Base-by-base conservation (phyloP, 768 basidiomycete species). In the Lactarius akahatsu region DNA sequence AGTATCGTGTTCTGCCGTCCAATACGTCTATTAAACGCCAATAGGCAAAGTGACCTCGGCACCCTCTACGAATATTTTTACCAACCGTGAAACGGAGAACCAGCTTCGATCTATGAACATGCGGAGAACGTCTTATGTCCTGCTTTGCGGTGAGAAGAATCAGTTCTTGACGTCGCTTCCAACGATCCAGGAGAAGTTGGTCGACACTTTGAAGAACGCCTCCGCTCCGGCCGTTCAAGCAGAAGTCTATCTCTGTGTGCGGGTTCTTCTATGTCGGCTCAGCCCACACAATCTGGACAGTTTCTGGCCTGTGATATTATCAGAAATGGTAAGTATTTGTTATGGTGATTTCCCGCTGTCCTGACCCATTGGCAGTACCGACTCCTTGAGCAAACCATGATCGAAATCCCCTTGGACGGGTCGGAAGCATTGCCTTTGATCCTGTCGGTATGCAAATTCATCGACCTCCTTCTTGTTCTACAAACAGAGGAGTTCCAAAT, bases 401-500 rank as follows among this genome's bases (percentile, higher is more conserved):
- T 83, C 2, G 78, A 82, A 1, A 76, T 90, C 8, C 94, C 95
- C 0, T 76, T 85, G 0, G 94, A 97, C 73, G 89, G 88, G 0
- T 92, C 95, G 0, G 95, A 97, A 72, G 87, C 92, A 62, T 80
- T 99, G 30, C 84, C 86, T 47, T 81, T 96, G 15, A 80, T 98
- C 57, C 82, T 98, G 26, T 86, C 96, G 2, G 94, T 94, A 2
- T 90, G 93, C 80, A 98, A 98, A 78, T 92, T 96, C 72, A 78
- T 99, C 28, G 97, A 99, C 76, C 79, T 98, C 6, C 79, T 98
- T n/a, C 82, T 98, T 13, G 89, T 92, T 3, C 78, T 99, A 30
- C 96, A 98, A 75, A 96, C 94, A 0, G 94, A 96, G 73, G 96
- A 98, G 75, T 99, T 98, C 77, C 97, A 98, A 77, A 91, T 98